These are phyloP conservation scores for Annulohypoxylon bovei DNA, from an alignment of 495 filamentous ascomycete species.

Conservation along the genomic window DNA sequence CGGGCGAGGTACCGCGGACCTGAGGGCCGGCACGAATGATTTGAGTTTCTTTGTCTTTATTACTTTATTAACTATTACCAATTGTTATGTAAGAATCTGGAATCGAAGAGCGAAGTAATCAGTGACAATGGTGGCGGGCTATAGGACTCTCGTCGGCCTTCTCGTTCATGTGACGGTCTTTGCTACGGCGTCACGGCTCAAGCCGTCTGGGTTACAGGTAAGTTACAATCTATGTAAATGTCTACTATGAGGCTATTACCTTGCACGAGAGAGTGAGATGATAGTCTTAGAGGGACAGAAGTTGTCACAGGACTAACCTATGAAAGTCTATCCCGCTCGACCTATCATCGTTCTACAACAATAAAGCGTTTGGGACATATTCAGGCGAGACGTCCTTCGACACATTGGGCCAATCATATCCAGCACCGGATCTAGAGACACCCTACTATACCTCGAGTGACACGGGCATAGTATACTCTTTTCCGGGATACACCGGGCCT, in stretches of 20 bases:
- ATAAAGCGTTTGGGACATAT: conserved; percentile 55
- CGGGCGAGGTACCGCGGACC: conserved; percentile 25
- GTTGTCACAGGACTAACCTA: conserved; percentile 9
- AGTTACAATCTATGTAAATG: not conserved
- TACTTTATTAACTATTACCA: conserved; percentile 19
- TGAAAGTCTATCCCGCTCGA: conserved; percentile 46
- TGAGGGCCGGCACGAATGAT: conserved; percentile 24
- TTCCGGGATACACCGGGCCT: conserved; percentile 57
- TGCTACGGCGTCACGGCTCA: not conserved
- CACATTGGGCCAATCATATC: conserved; percentile 55
- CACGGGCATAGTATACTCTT: conserved; percentile 57
- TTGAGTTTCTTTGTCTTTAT: not conserved
- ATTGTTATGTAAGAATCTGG: conserved; percentile 20
- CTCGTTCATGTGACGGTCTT: conserved; percentile 6
- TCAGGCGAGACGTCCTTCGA: conserved; percentile 58
- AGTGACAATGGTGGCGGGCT: conserved; percentile 21
- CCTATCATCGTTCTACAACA: conserved; percentile 53
- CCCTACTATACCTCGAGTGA: conserved; percentile 54
- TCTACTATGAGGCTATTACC: not conserved
- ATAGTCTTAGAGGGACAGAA: not conserved
- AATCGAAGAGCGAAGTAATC: not conserved
- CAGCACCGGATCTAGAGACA: conserved; percentile 49
- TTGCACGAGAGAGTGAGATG: not conserved
- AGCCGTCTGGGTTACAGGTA: conserved; percentile 20
- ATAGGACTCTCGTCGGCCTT: conserved; percentile 17